These are phyloP conservation scores for Anthracocystis setariae DNA, from an alignment of 1,284 basidiomycete species.

Conservation along the genomic window DNA sequence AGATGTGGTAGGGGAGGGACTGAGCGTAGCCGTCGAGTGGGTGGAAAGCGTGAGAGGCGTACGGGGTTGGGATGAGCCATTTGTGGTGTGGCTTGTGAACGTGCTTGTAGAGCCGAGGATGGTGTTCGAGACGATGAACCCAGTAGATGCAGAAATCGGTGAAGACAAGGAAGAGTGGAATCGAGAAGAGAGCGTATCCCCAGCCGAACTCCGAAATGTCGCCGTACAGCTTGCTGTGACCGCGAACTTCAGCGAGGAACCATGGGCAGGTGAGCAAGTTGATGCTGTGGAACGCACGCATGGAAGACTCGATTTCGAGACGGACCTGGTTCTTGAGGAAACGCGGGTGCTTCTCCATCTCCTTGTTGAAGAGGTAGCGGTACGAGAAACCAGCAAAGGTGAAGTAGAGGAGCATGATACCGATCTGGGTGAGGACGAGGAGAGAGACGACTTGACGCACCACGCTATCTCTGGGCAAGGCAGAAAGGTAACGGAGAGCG, in stretches of 20 bases:
- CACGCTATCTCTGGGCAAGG: constrained; percentile 55
- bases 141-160: constrained; percentile 94
- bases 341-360: constrained; percentile 93
- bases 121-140: constrained; percentile 90
- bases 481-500: constrained; percentile 33
- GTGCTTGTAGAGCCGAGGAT: constrained; percentile 86
- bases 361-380: constrained; percentile 88
- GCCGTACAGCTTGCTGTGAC: constrained; percentile 83
- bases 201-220: constrained; percentile 72
- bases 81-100: constrained; percentile 97
- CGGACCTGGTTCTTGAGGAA: constrained; percentile 85
- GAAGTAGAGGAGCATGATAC: constrained; percentile 77
- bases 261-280: constrained; percentile 84
- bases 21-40: constrained; percentile 93
- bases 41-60: constrained; percentile 96
- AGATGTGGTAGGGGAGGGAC: constrained; percentile 93
- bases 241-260: constrained; percentile 92
- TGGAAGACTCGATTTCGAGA: constrained; percentile 81
- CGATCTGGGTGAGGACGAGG: constrained; percentile 78
- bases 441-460: constrained; percentile 81
- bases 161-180: constrained; percentile 79
- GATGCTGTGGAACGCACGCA: constrained; percentile 79
- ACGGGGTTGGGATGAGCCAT: constrained; percentile 97
- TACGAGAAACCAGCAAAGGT: constrained; percentile 82
- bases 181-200: constrained; percentile 61